Evolutionary conservation across 352 stramenopile species (phyloP), one percentile per base, ranked within the genome.

Genomic region (Globisporangium nodosum): DNA sequence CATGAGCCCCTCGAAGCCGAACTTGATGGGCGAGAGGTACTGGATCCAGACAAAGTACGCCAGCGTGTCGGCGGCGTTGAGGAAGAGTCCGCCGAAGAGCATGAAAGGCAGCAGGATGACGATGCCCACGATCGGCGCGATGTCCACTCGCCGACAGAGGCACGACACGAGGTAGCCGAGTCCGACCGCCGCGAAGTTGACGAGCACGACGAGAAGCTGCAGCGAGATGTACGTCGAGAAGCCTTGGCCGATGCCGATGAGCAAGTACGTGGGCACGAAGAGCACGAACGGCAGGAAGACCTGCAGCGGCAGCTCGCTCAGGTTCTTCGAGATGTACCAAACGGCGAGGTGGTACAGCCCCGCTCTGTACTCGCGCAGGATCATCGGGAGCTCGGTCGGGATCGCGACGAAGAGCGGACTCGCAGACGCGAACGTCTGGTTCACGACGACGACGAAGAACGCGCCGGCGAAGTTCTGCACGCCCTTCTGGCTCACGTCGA

Each of bases 101-200:
- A 76, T 40, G 35, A 59, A 68, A 27, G 69, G 69, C 40, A 76
- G 43, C 49, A 71, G 64, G 46, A 74, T 54, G 7, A 76, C 37
- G 40, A 69, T 68, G 24, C 56, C 56, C 9, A 76, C 42, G 49
- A 74, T 63, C 35, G 66, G 66, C 52, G 62, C 69, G 42, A 71
- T 33, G 46, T 74, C 59, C 21, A 63, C 60, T 24, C 58, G 65
- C 33, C 52, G 52, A 16, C 53, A 50, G 11, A 71, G 49, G 27
- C 69, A 76, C 43, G 69, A 76, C 16, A 74, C 64, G 49, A 73
- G 60, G 50, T 76, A 76, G 9, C 65, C 68, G n/a, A 71, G 61
- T 0, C 56, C 64, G 18, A 50, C 62, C 31, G 60, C 56, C 30
- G 27, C 53, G 46, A 57, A 68, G 9, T 47, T 58, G 45, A 70